Percentiles rank a stretch among this genome's conserved stretches.
Conservation (phyloP, 345 rosid genomes). For the Triadica sebifera region DNA sequence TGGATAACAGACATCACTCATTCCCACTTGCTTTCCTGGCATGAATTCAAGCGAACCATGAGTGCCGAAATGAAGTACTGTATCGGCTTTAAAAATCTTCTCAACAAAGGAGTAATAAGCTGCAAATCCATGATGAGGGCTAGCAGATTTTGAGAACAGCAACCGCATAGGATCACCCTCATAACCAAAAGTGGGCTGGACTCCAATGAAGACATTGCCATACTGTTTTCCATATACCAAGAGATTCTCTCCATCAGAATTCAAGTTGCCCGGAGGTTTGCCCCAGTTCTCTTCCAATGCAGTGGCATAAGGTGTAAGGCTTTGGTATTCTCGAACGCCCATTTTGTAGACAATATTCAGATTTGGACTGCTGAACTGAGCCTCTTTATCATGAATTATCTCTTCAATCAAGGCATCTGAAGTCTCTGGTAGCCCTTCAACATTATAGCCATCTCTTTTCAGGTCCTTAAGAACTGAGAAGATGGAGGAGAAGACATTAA, state of each 20-base stretch:
- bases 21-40: slow-evolving; percentile 99
- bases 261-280: slow-evolving; percentile 91
- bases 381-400: slow-evolving; percentile 91
- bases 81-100: slow-evolving; percentile 92
- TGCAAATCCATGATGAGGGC: slow-evolving; percentile 97
- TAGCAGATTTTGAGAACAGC: slow-evolving; percentile 94
- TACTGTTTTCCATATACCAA: slow-evolving; percentile 87
- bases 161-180: slow-evolving; percentile 99
- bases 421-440: slow-evolving; percentile 90
- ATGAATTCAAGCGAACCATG: slow-evolving; percentile 97
- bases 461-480: slow-evolving; percentile 84
- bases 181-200: slow-evolving; percentile 98
- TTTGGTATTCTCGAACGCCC: slow-evolving; percentile 85
- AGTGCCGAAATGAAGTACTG: slow-evolving; percentile 97
- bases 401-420: slow-evolving; percentile 92
- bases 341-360: slow-evolving; percentile 87
- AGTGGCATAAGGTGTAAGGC: slow-evolving; percentile 73
- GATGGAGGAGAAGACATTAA: slow-evolving; percentile 91
- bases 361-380: slow-evolving; percentile 96
- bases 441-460: slow-evolving; percentile 75
- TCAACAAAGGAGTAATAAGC: slow-evolving; percentile 95
- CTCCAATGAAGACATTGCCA: slow-evolving; percentile 94
- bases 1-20: slow-evolving; percentile 94
- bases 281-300: slow-evolving; percentile 99
- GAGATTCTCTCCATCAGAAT: slow-evolving; percentile 92